Conservation (phyloP, 306 rosid genomes). For the Gynostemma pentaphyllum region DNA sequence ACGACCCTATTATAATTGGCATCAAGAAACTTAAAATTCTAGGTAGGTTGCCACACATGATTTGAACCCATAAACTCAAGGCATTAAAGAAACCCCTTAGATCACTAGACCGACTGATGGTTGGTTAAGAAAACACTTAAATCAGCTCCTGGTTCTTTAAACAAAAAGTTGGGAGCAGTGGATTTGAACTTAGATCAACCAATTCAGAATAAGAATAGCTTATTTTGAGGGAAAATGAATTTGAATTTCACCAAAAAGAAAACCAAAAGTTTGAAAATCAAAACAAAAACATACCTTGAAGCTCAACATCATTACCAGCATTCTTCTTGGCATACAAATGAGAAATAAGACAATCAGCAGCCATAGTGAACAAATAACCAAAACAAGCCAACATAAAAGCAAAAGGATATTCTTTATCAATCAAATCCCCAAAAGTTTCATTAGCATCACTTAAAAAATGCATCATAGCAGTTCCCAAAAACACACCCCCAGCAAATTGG, state of each 20-base stretch:
- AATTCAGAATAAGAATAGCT: background rate
- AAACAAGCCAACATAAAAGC: constrained; percentile 61
- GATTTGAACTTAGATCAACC: no score
- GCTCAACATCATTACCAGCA: constrained; percentile 19
- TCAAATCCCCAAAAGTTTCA: constrained; percentile 45
- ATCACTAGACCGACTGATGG: no score
- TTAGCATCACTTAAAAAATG: constrained; percentile 68
- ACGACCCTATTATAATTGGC: no score
- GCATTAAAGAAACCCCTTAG: no score
- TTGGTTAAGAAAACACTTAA: no score
- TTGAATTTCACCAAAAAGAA: background rate
- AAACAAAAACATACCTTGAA: constrained; percentile 26
- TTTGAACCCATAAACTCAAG: no score
- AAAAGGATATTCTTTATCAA: constrained; percentile 40
- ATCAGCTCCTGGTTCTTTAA: no score
- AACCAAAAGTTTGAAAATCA: background rate
- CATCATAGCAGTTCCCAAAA: constrained; percentile 70
- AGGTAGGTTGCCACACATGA: no score
- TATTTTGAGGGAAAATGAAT: background rate
- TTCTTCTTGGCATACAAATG: constrained; percentile 22
- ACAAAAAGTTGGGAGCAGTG: no score
- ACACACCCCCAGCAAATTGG: constrained; percentile 70
- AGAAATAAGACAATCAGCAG: constrained; percentile 46
- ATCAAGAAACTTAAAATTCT: no score
- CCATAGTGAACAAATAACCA: constrained; percentile 54